Evolutionary conservation across 495 filamentous ascomycete species (phyloP), one percentile per base, ranked within the genome.

Genomic region (Friedmanniomyces simplex): DNA sequence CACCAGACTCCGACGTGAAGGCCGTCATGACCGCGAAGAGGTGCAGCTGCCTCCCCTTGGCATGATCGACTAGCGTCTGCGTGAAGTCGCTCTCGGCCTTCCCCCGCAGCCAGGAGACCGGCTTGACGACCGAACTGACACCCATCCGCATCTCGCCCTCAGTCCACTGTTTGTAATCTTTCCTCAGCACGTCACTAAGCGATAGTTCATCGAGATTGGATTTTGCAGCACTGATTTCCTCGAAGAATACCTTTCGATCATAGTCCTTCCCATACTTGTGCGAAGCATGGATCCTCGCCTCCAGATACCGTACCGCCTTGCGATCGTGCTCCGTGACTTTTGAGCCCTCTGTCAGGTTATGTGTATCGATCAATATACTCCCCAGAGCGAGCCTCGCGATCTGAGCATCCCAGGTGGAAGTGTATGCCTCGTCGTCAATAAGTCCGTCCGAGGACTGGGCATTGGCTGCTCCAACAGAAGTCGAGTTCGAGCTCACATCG

Each of bases 91-190:
- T 70, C 0, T 80, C 78, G 55, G 88, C 87, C 2, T 73, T 63
- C 8, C 83, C 56, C 32, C 42, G 32, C 8, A 91, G 66, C 69
- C 80, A 88, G 0, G 69, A 67, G 10, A 96, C 71, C 0, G 82
- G 75, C 62, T 83, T 84, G 26, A 91, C 82, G 4, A 87, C 76
- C 13, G 81, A 81, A 47, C 83, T 85, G 47, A 95, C 86, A 0
- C 93, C 93, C 10, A 98, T 69, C 20, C 72, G 77, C 28, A 79
- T 65, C 1, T 64, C 69, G 32, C 57, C 63, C 63, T 88, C 89
- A 4, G 65, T 71, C 90, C 91, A 98, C 55, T 85, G 79, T 72
- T 98, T 98, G 71, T 93, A 98, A 69, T 98, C 93, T 61, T 94
- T 91, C 55, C 84, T 77, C 48, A 96, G 68, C 16, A 95, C 77